Evolutionary conservation across 1,284 basidiomycete species (phyloP), one percentile per base, ranked within the genome.

Genomic region (Malassezia obtusa): DNA sequence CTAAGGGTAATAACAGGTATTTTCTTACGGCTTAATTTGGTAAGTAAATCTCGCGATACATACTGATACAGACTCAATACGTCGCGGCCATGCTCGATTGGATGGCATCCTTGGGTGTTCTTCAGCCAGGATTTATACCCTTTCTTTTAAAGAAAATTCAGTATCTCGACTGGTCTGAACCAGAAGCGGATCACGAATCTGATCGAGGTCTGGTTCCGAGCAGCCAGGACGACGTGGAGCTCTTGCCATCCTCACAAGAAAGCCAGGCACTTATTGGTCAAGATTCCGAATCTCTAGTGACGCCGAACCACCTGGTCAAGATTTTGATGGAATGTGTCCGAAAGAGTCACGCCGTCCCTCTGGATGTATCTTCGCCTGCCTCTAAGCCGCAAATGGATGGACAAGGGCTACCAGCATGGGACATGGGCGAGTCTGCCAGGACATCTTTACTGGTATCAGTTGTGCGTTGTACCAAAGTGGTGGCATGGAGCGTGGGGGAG

Each of bases 1-100:
- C 38, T 67, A 10, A 50, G 59, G 45, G 37, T 48, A 22, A 52
- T 63, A 48, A 51, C 57, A 3, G 63, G 61, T 3, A 37, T 67
- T 0, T 40, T 64, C 31, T 47, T 65, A 33, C 57, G 61, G 5
- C 17, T 59, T 6, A 57, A 54, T 28, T 9, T 28, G 52, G 31
- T 43, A 43, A 5, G 40, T 43, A 8, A 9, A 6, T 10, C 15
- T 1, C 4, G 15, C 38, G 35, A 21, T 21, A 4, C 6, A n/a
- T 36, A 17, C 25, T 43, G 8, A 43, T 12, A n/a, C 40, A 43
- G 40, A 43, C 36, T 3, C 57, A 64, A 24, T 36, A 53, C 15
- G 37, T 66, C n/a, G 36, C 45, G 7, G 53, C 61, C n/a, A 51
- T 61, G 11, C 48, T 67, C 11, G 32, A 32, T 4, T 53, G 50